Conservation (phyloP, 2,329 filamentous ascomycete species). For the Didymella segeticola region DNA sequence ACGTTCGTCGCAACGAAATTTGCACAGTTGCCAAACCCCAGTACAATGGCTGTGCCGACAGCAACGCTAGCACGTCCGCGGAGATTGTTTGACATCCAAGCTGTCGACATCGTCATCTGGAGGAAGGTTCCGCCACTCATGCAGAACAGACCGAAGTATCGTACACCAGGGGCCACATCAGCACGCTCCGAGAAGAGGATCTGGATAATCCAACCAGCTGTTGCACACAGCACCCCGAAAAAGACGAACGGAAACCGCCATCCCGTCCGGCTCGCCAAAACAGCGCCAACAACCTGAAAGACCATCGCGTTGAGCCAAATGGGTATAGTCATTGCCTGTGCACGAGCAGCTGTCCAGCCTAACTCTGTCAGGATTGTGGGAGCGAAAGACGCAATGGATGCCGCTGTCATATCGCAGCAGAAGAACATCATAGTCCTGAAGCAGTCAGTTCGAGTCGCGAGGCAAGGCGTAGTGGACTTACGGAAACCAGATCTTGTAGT, state of each 20-base stretch:
- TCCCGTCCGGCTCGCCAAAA: slow-evolving; percentile 35
- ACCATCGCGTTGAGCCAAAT: slow-evolving; percentile 43
- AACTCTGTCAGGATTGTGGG: slow-evolving; percentile 46
- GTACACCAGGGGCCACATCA: slow-evolving; percentile 59
- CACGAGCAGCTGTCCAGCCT: slow-evolving; percentile 40
- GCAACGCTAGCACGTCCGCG: slow-evolving; percentile 34
- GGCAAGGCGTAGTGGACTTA: slow-evolving; percentile 51
- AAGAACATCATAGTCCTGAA: slow-evolving; percentile 42
- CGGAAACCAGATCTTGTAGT: slow-evolving; percentile 65
- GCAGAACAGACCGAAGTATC: slow-evolving; percentile 51
- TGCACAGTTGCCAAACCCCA: slow-evolving; percentile 59
- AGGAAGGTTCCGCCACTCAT: slow-evolving; percentile 55
- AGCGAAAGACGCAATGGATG: slow-evolving; percentile 40
- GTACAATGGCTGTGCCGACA: slow-evolving; percentile 30
- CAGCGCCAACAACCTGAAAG: slow-evolving; percentile 29
- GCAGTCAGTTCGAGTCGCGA: slow-evolving; percentile 8
- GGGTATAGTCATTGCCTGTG: slow-evolving; percentile 46
- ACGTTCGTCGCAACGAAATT: slow-evolving; percentile 61
- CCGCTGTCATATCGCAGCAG: slow-evolving; percentile 45
- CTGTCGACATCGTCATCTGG: slow-evolving; percentile 59
- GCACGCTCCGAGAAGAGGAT: slow-evolving; percentile 47
- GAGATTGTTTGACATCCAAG: slow-evolving; percentile 63
- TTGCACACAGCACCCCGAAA: slow-evolving; percentile 45
- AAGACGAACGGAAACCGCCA: slow-evolving; percentile 42
- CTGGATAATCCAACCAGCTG: slow-evolving; percentile 60